Evolutionary conservation across 2,329 filamentous ascomycete genomes (phyloP), one percentile per base, ranked within the genome.

Genomic region (Arthrinium puccinioides): DNA sequence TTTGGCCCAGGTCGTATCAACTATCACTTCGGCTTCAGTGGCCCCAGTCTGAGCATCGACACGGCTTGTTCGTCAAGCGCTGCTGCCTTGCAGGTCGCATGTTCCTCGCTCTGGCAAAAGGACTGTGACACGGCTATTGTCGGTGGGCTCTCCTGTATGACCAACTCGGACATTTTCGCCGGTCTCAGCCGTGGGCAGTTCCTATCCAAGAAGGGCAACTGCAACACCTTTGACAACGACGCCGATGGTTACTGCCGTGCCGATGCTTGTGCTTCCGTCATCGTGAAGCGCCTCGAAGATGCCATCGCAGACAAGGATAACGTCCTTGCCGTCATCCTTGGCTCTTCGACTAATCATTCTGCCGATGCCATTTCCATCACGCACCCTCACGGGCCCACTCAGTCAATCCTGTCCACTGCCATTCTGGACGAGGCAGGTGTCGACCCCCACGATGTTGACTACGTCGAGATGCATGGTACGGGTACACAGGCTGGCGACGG

Each of bases 381-480:
- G 0, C 83, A 87, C 40, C 87, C 87, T 2, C 85, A 92, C 56
- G 83, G 78, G 4, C 82, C 77, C 11, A 82, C 84, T 0, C 87
- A 94, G 57, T 77, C 84, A 10, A 67, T 74, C 32, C 64, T 92
- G 9, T 90, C 83, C 50, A 74, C 75, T 39, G 69, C 76, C 26
- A 79, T 92, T 20, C 68, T 92, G 1, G 74, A 82, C 32, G 75
- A 84, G 29, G 81, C 84, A 28, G 81, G 82, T 41, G 72, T 92
- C 16, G 80, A 89, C 51, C 82, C 86, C 2, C 72, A 79, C 35
- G 83, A 89, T 44, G 73, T 94, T 33, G 79, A 79, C 58, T 94
- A 90, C 52, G 80, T 94, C 8, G 87, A 94, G 61, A 87, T 92
- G 80, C 87, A 94, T 57, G 87, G 85, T 11, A 94, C 87, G 3